Evolutionary conservation across 371 early-diverging fungal species (phyloP).

Genomic region (Dentiscutata heterogama): DNA sequence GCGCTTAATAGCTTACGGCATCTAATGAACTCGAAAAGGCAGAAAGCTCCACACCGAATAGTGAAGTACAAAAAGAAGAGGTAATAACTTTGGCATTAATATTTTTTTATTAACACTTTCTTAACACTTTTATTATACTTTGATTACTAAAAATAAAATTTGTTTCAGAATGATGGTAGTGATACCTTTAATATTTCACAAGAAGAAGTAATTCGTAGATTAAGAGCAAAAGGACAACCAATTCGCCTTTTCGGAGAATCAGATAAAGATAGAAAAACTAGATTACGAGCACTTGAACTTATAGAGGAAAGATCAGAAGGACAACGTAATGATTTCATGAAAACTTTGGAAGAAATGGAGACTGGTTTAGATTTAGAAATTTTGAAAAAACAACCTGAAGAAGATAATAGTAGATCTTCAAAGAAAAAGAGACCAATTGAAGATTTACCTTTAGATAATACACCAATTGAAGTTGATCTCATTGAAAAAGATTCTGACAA

Average conservation of each 20-base stretch:
- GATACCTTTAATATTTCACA: constrained; percentile 72
- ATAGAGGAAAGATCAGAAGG: constrained; percentile 87
- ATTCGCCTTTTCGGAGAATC: constrained; percentile 95
- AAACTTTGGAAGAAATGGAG: constrained; percentile 87
- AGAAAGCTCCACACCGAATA: constrained; percentile 40
- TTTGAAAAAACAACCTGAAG: constrained; percentile 65
- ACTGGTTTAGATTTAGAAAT: constrained; percentile 82
- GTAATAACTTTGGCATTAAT: background rate
- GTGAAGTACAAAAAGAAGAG: constrained; percentile 17
- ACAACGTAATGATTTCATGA: constrained; percentile 92
- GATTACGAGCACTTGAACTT: constrained; percentile 87
- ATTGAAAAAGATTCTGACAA: constrained; percentile 81
- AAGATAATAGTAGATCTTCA: constrained; percentile 43
- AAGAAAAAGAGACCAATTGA: constrained; percentile 58
- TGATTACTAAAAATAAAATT: background rate
- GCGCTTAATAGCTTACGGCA: background rate
- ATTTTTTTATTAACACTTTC: background rate
- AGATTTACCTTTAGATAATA: constrained; percentile 65
- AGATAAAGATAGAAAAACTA: constrained; percentile 80
- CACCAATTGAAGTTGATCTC: constrained; percentile 67
- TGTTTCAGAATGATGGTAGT: constrained; percentile 48
- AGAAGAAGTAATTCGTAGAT: constrained; percentile 85
- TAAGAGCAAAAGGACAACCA: constrained; percentile 91
- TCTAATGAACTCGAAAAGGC: constrained; percentile 31
- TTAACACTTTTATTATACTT: background rate